A percentile compares a stretch with the other conserved stretches of the same genome.
Conservation (phyloP, 2,329 filamentous ascomycete genomes). For the Uncinocarpus reesii region DNA sequence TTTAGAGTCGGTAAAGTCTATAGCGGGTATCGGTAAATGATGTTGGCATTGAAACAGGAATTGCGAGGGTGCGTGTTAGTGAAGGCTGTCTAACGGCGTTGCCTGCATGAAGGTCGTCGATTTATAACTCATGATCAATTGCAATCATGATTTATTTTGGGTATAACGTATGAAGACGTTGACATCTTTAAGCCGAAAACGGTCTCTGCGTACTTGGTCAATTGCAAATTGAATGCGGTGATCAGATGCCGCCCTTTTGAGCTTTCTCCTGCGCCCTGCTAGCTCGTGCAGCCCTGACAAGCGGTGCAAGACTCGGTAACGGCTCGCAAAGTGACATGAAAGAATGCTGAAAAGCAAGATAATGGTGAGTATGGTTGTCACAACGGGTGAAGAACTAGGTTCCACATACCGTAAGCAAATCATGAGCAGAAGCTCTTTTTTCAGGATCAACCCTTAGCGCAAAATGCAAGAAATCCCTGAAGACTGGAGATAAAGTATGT, state of each 20-base stretch:
- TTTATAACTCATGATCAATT: background rate
- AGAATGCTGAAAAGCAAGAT: slow-evolving; percentile 50
- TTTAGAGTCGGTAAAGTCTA: slow-evolving; percentile 7
- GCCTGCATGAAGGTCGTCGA: background rate
- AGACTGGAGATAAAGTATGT: slow-evolving; percentile 65
- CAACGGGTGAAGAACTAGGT: background rate
- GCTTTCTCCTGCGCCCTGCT: slow-evolving; percentile 78
- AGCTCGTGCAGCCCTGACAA: slow-evolving; percentile 75
- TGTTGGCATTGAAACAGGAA: background rate
- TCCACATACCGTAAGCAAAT: slow-evolving; percentile 71
- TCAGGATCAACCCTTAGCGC: slow-evolving; percentile 95
- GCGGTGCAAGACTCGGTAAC: slow-evolving; percentile 65
- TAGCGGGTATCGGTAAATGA: slow-evolving; percentile 5
- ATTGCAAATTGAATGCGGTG: background rate
- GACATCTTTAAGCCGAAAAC: background rate
- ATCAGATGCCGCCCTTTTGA: slow-evolving; percentile 46
- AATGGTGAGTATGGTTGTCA: slow-evolving; percentile 19
- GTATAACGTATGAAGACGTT: background rate
- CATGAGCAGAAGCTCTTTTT: slow-evolving; percentile 89
- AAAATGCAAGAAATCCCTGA: slow-evolving; percentile 84
- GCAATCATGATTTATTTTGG: slow-evolving; percentile 3
- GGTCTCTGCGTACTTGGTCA: background rate
- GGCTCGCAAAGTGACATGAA: slow-evolving; percentile 71
- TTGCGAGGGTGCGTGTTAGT: background rate
- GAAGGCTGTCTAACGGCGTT: background rate